These are phyloP conservation scores for Sugiyamaella xylanicola DNA, from an alignment of 1,139 yeast genomes.

Conservation along the genomic window DNA sequence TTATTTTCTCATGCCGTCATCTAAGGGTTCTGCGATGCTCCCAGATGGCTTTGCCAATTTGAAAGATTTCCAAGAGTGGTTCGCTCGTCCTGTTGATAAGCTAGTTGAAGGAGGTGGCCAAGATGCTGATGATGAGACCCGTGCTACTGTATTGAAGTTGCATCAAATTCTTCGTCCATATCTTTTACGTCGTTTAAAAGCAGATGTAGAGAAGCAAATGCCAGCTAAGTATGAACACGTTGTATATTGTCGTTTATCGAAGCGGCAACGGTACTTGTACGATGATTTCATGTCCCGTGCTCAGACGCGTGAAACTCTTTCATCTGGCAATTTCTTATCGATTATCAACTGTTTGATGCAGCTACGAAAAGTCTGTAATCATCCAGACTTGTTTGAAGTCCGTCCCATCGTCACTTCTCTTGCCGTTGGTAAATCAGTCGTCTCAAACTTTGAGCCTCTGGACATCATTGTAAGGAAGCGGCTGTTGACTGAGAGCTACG, in stretches of 20 bases:
- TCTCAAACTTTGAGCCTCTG: slow-evolving; percentile 51
- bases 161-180: slow-evolving; percentile 96
- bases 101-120: slow-evolving; percentile 77
- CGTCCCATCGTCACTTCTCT: slow-evolving; percentile 92
- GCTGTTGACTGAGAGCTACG: slow-evolving; percentile 36
- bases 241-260: slow-evolving; percentile 86
- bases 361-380: slow-evolving; percentile 94
- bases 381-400: slow-evolving; percentile 95
- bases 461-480: slow-evolving; percentile 51
- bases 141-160: slow-evolving; percentile 78
- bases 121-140: slow-evolving; percentile 68
- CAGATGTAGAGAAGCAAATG: slow-evolving; percentile 98
- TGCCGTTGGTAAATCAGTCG: slow-evolving; percentile 68
- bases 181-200: slow-evolving; percentile 83
- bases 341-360: slow-evolving; percentile 98
- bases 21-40: slow-evolving; percentile 68
- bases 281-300: slow-evolving; percentile 98
- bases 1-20: slow-evolving; percentile 93
- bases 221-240: slow-evolving; percentile 97
- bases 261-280: slow-evolving; percentile 86
- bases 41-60: slow-evolving; percentile 96
- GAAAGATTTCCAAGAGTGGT: slow-evolving; percentile 97
- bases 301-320: slow-evolving; percentile 88
- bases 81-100: slow-evolving; percentile 93
- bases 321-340: slow-evolving; percentile 91